These are phyloP conservation scores for Fusarium abutilonis DNA, from an alignment of 2,329 filamentous ascomycete species.

Conservation along the genomic window DNA sequence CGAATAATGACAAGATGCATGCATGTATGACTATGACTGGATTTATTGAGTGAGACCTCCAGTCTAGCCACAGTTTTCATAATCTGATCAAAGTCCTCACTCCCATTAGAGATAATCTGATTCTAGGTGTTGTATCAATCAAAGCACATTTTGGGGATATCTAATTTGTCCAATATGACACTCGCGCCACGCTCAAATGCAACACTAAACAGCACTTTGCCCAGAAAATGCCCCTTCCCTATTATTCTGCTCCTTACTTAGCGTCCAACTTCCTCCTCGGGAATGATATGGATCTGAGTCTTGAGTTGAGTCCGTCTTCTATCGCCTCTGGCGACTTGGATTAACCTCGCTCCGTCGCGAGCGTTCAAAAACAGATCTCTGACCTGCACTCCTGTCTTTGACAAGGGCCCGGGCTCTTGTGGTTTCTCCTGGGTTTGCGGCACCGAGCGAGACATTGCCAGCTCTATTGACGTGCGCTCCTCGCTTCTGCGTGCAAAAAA, in stretches of 20 bases:
- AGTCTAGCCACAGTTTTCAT: background rate
- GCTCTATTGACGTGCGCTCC: conserved; percentile 34
- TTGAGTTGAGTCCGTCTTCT: conserved; percentile 50
- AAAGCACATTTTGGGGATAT: conserved; percentile 16
- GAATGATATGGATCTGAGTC: conserved; percentile 51
- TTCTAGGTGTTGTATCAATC: conserved; percentile 6
- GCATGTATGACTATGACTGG: no score
- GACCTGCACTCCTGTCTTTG: conserved; percentile 41
- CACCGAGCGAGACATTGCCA: conserved; percentile 16
- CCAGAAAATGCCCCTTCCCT: background rate
- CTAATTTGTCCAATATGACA: conserved; percentile 22
- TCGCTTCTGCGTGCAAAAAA: conserved; percentile 40
- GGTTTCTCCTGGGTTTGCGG: conserved; percentile 13
- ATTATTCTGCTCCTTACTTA: conserved; percentile 2
- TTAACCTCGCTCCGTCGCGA: conserved; percentile 35
- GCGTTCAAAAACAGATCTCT: conserved; percentile 42
- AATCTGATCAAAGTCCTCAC: background rate
- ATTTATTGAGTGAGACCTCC: no score
- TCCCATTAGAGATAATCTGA: background rate
- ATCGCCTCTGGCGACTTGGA: conserved; percentile 45
- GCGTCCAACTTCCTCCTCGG: conserved; percentile 37
- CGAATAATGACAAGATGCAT: no score
- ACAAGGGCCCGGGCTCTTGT: conserved; percentile 24
- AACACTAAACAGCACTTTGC: conserved; percentile 14
- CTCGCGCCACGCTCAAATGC: conserved; percentile 35